These are phyloP conservation scores for Phytophthora tentaculata DNA, from an alignment of 352 stramenopile species.

Conservation along the genomic window DNA sequence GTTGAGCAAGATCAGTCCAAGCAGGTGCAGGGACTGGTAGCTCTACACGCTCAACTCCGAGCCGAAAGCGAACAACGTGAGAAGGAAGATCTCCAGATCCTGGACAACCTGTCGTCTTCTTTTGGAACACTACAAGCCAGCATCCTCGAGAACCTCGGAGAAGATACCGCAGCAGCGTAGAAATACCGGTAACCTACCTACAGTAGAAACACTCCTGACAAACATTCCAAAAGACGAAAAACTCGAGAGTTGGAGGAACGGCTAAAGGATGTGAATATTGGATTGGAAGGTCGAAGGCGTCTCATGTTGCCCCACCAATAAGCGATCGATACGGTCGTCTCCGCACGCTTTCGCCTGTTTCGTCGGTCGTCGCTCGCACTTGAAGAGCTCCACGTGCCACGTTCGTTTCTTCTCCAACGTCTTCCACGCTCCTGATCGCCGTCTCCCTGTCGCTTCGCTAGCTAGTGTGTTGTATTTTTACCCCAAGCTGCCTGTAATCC, in stretches of 20 bases:
- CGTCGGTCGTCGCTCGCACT: slow-evolving; percentile 10
- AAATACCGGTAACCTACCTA: too few species aligned
- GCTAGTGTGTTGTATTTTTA: slow-evolving; percentile 42
- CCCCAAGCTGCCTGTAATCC: slow-evolving; percentile 42
- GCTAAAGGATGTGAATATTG: slow-evolving; percentile 54
- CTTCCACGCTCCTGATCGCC: slow-evolving; percentile 27
- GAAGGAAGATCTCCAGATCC: slow-evolving; percentile 75
- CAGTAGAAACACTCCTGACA: slow-evolving; percentile 1
- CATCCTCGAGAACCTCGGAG: slow-evolving; percentile 84
- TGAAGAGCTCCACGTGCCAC: slow-evolving; percentile 19
- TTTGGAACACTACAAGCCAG: slow-evolving; percentile 82
- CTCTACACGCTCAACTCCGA: slow-evolving; percentile 55
- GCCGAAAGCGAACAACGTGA: slow-evolving; percentile 58
- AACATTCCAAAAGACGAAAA: slow-evolving; percentile 20
- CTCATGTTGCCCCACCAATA: slow-evolving; percentile 17
- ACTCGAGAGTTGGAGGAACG: slow-evolving; percentile 25
- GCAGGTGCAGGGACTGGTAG: slow-evolving; percentile 59
- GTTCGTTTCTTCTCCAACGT: slow-evolving; percentile 26
- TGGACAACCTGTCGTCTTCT: slow-evolving; percentile 81
- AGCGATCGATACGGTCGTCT: slow-evolving; percentile 14
- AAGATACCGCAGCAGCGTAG: slow-evolving; percentile 36
- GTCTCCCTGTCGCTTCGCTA: slow-evolving; percentile 44
- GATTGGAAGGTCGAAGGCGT: slow-evolving; percentile 42
- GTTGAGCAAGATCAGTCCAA: slow-evolving; percentile 53
- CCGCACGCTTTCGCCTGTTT: slow-evolving; percentile 28